A percentile compares a stretch with the other conserved stretches of the same genome.
Conservation (phyloP, 352 stramenopile genomes). For the Pythium dissotocum region DNA sequence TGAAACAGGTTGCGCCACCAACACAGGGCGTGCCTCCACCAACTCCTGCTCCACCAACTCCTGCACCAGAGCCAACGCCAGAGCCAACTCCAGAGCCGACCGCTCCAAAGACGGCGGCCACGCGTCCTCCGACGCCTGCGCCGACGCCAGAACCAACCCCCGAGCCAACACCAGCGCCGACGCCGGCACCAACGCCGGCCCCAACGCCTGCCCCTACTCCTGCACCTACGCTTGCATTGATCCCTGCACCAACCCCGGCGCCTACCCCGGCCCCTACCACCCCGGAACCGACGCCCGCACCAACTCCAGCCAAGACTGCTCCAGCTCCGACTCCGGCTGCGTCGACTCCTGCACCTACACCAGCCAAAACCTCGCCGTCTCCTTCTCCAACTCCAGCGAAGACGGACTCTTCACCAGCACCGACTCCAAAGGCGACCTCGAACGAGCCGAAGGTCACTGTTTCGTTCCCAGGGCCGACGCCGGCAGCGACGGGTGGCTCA, state of each 20-base stretch:
- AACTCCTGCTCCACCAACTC: conserved; percentile 2
- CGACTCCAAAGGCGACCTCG: not conserved
- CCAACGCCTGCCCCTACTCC: conserved; percentile 3
- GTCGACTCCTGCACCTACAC: not conserved
- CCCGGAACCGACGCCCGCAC: not conserved
- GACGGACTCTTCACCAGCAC: not conserved
- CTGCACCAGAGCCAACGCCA: conserved; percentile 1
- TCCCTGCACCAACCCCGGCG: not conserved
- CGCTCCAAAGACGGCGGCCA: not conserved
- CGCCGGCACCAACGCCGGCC: not conserved
- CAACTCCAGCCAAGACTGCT: not conserved
- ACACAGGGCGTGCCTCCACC: not conserved
- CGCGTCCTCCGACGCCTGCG: not conserved
- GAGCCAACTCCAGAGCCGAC: not conserved
- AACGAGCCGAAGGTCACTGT: conserved; percentile 12
- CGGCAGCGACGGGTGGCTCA: not conserved
- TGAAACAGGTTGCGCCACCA: conserved; percentile 9
- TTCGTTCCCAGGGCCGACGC: not conserved
- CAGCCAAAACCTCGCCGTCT: not conserved
- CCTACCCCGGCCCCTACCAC: conserved; percentile 1
- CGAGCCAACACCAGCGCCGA: not conserved
- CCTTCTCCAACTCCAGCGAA: not conserved
- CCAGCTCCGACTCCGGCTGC: not conserved
- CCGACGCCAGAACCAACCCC: conserved; percentile 7
- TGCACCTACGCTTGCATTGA: not conserved